Base-by-base conservation (phyloP, 345 rosid genomes). In the Viola odorata region DNA sequence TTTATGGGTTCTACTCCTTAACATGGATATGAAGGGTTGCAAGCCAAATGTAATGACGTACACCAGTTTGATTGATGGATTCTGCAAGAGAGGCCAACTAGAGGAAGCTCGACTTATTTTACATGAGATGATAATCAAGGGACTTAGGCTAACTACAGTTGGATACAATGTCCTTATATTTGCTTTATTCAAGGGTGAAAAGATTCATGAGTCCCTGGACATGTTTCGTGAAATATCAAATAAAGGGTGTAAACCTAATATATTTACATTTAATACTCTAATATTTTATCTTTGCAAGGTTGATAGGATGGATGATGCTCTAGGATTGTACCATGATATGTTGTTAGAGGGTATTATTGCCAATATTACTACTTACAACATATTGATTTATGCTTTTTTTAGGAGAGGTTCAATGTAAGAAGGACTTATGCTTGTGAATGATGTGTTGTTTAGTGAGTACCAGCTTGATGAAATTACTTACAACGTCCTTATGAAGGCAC, bases 341-440 rank as follows among this genome's bases (percentile, higher is more conserved):
- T 60, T 89, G 40, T 68, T 81, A 58, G 95, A 81, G 71, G 96
- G 98, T 64, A 87, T 85, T 12, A 74, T 84, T 66, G 92, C 95
- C 56, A 85, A 80, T 68, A 91, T 81, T 0, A 87, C 89, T 38
- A 91, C 98, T 50, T 89, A 83, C 83, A 91, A 91, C 70, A 85
- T 83, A 0, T 57, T 91, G 64, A 84, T 89, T 60, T 76, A 63
- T 37, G 82, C 87, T 13, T 85, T 79, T 76, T 55, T 89, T 1
- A 78, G 80, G 68, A 82, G 80, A 62, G 89, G 80, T 12, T 82
- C 69, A 23, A 70, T 82, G 59, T 81, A 81, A 73, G 95, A 85
- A 76, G 95, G 95, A 52, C 70, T 76, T 58, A 82, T 85, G 70
- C 89, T 89, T 62, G 84, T 87, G 3, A 84, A 80, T 8, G 95